Evolutionary conservation across 306 rosid genomes (phyloP), one percentile per base, ranked within the genome.

Genomic region (Gynostemma pentaphyllum): DNA sequence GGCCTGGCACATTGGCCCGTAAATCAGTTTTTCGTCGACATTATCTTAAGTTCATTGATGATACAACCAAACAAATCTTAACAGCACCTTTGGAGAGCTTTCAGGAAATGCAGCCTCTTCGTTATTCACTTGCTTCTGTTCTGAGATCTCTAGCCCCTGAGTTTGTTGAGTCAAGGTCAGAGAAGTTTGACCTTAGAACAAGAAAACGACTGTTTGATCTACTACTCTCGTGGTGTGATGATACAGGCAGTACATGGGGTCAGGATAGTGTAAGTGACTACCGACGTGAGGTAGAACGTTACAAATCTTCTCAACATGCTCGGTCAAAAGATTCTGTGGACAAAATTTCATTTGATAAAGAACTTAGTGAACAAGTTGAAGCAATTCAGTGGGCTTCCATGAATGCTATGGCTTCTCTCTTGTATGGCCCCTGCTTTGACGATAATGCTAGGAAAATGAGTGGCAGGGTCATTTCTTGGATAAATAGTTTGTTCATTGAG

Each of bases 401-500:
- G 95, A 89, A 82, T 80, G 99, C 99, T n/a, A 81, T 94, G 81
- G 90, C 99, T 46, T 94, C 99, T 42, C 95, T 94, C 71, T 61
- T 94, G 57, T 89, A 94, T 69, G 99, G 99, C 73, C 97, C 95
- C 41, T 94, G 99, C 83, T 88, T 94, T 74, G 99, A 94, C 76
- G 99, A 94, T 77, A 86, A 83, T 83, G 99, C 99, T 13, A 88
- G 95, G 84, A 94, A 94, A 82, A 94, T 94, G 99, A 84, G 95
- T 76, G 99, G 99, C 45, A 91, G 99, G 22, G 94, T 89, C 44
- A 83, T 94, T 76, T 82, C 82, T 69, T 94, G 99, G 99, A 94
- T 94, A 63, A 94, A 88, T 76, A 85, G 87, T 81, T 83, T 94
- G 83, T 94, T 94, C 81, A 75, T 75, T 68, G 99, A 94, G 82